Base-by-base conservation (phyloP, 108 stramenopile species). In the Fistulifera solaris region DNA sequence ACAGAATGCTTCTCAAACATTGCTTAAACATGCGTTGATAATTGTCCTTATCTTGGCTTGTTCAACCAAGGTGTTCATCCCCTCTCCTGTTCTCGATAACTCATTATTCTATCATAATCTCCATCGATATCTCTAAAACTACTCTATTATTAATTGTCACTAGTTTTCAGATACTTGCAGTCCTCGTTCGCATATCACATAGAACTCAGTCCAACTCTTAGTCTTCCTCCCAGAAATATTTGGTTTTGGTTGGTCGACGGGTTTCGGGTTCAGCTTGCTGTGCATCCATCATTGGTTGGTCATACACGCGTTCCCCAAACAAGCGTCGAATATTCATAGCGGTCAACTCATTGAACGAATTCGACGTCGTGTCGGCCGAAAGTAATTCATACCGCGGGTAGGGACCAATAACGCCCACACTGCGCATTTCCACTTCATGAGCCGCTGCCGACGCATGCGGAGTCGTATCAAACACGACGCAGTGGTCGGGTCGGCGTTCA, bases 351-450 rank as follows among this genome's bases (percentile, higher is more conserved):
- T 59, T 54, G 12, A 73, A 66, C 18, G 66, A 56, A 0, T 47
- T 49, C 41, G 80, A 55, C 13, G 83, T 61, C n/a, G 66, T 65
- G 49, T 89, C 87, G 26, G 87, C 83, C 15, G 78, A 46, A 8
- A 72, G 40, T 15, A 89, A 59, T 50, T 89, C 87, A 48, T 89
- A 85, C n/a, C 63, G 63, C 13, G 81, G 78, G 54, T 76, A 83
- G 8, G 72, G 54, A 44, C 84, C 68, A 13, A 82, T 67, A 38
- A 85, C 41, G 5, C 73, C 59, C 14, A 89, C 74, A 54, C 70
- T 71, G 48, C 79, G 76, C 87, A 85, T 85, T n/a, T 70, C 66
- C 13, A 76, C 65, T 22, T 85, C 83, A 47, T 77, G 83, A 6
- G 81, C 83, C 11, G 69, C 75, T 10, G 47, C 65, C 15, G 72